Percentiles rank a stretch among this genome's conserved stretches.
phyloP scores from a whole-genome alignment of 2,329 filamentous ascomycete genomes.

The Gaeumannomyces tritici region DNA sequence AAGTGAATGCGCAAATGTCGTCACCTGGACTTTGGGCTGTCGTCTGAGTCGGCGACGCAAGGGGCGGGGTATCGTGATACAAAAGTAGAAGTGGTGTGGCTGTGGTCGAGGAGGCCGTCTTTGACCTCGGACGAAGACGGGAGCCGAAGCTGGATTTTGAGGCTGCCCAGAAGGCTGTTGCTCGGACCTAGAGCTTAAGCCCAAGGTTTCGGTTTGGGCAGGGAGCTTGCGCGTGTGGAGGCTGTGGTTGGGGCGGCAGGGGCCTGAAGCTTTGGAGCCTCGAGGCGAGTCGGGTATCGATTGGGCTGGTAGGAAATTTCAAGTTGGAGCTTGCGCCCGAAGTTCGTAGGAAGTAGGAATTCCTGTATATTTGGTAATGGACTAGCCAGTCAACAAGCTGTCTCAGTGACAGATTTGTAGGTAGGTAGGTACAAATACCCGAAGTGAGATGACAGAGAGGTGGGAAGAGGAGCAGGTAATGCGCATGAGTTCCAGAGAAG shows the following conservation, averaged over 20 bases:
- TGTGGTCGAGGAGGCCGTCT: not conserved
- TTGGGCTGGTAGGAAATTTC: not conserved
- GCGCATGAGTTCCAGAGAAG: not conserved
- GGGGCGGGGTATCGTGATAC: not conserved
- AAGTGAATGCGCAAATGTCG: not conserved
- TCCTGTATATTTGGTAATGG: not conserved
- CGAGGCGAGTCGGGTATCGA: not conserved
- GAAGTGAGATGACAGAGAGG: not conserved
- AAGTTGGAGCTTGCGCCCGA: not conserved
- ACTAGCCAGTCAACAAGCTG: not conserved
- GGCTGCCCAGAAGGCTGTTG: not conserved
- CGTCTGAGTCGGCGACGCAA: not conserved
- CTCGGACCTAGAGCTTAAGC: not conserved
- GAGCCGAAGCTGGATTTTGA: not conserved
- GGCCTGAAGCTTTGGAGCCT: not conserved
- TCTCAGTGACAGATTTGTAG: too few relatives aligned
- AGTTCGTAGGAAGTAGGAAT: not conserved
- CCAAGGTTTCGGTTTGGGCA: conserved; percentile 21
- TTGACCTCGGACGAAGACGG: not conserved
- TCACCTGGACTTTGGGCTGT: not conserved
- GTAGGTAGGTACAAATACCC: not conserved
- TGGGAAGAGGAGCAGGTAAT: not conserved
- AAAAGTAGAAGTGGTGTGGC: not conserved
- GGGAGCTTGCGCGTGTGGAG: conserved; percentile 22
- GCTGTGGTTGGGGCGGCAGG: not conserved